phyloP scores from a whole-genome alignment of 2,329 filamentous ascomycete species.

The Fusarium sp. region DNA sequence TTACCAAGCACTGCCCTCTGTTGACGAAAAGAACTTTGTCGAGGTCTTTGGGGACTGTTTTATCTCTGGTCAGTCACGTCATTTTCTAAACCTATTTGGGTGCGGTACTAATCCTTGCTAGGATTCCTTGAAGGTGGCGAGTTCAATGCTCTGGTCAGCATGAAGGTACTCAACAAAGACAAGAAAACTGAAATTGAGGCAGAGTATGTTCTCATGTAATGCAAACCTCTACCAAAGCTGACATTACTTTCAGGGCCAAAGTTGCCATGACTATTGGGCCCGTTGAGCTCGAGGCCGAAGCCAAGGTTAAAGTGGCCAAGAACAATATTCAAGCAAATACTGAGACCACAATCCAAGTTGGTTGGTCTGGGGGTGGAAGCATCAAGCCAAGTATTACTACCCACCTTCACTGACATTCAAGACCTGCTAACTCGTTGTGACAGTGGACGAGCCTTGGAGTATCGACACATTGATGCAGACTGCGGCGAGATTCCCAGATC shows the following conservation, averaged over 20 bases:
- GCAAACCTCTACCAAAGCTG: not conserved
- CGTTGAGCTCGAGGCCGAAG: not conserved
- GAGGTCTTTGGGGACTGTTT: not conserved
- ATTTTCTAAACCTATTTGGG: fast-evolving
- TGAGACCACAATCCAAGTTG: constrained; percentile 4
- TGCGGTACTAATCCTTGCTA: not conserved
- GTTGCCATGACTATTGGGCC: not conserved
- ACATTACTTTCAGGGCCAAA: not conserved
- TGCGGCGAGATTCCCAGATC: not conserved
- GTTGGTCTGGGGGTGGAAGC: not conserved
- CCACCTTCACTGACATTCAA: not conserved
- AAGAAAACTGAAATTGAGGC: not conserved
- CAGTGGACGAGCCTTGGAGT: constrained; percentile 5
- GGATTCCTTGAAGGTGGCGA: not conserved
- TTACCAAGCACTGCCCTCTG: not conserved
- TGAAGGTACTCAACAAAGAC: constrained; percentile 2
- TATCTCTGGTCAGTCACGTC: not conserved
- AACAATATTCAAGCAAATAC: not conserved
- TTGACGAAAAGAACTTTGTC: not conserved
- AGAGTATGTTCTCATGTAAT: not conserved
- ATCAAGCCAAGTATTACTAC: constrained; percentile 3
- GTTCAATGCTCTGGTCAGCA: constrained; percentile 5
- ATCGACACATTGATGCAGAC: constrained; percentile 4
- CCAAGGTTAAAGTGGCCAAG: not conserved
- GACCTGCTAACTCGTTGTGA: not conserved